phyloP scores from a whole-genome alignment of 768 basidiomycete genomes.

The Albatrellus ellisii region DNA sequence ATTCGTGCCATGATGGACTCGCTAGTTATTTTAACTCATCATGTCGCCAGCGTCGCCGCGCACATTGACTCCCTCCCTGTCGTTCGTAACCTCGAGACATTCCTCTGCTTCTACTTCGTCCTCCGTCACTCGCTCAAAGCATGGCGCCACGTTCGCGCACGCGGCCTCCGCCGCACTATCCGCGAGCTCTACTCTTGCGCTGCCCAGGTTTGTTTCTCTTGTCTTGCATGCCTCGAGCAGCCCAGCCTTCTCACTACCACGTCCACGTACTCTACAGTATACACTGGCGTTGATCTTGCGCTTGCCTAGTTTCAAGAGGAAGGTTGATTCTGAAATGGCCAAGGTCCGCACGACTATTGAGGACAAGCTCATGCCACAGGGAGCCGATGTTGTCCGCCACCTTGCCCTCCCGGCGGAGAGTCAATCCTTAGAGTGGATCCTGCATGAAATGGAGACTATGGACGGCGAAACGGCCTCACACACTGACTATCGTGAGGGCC shows the following conservation, averaged over 20 bases:
- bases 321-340: slow-evolving; percentile 50
- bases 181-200: slow-evolving; percentile 42
- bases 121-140: slow-evolving; percentile 36
- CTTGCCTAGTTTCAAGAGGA: slow-evolving; percentile 44
- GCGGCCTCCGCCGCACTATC: slow-evolving; percentile 36
- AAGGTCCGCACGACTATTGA: slow-evolving; percentile 56
- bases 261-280: slow-evolving; percentile 27
- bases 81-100: too few relatives aligned
- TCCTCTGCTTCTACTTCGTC: slow-evolving; percentile 50
- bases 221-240: not conserved
- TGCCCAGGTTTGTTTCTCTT: slow-evolving; percentile 28
- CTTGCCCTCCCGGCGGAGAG: slow-evolving; percentile 54
- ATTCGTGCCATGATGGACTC: too few relatives aligned
- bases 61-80: too few relatives aligned
- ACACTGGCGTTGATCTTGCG: slow-evolving; percentile 43
- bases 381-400: slow-evolving; percentile 48
- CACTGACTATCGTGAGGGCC: slow-evolving; percentile 54
- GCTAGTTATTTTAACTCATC: slow-evolving; percentile 6
- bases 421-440: slow-evolving; percentile 56
- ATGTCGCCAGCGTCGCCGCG: slow-evolving; percentile 5
- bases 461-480: slow-evolving; percentile 37
- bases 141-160: slow-evolving; percentile 49
- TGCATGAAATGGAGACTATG: slow-evolving; percentile 71
- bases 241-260: too few relatives aligned
- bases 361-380: slow-evolving; percentile 51